A percentile compares a stretch with the other conserved stretches of the same genome.
These are phyloP conservation scores for Arbutus unedo DNA, from an alignment of 148 eudicot species.

Conservation along the genomic window DNA sequence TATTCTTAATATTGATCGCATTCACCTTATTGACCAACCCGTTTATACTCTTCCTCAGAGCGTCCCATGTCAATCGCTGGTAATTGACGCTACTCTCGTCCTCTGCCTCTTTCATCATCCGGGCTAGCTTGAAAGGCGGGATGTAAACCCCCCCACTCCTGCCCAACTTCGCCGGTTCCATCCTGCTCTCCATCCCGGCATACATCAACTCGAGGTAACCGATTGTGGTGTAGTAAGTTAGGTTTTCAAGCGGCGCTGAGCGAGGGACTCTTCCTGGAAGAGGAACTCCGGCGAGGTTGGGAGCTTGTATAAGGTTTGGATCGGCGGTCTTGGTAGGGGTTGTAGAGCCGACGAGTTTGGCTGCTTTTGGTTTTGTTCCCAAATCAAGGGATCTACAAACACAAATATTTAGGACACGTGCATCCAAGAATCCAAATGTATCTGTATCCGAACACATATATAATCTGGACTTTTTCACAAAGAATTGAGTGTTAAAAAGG, in stretches of 20 bases:
- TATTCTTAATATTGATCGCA: slow-evolving; percentile 70
- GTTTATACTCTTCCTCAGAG: slow-evolving; percentile 82
- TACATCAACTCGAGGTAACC: slow-evolving; percentile 73
- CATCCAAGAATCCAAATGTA: too few relatives aligned
- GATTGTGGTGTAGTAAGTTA: slow-evolving; percentile 82
- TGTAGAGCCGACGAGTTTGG: slow-evolving; percentile 54
- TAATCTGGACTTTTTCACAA: too few relatives aligned
- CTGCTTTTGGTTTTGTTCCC: background rate
- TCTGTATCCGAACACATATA: too few relatives aligned
- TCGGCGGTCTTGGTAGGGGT: slow-evolving; percentile 71
- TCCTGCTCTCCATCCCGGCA: slow-evolving; percentile 82
- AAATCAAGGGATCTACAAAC: background rate
- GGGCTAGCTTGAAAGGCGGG: slow-evolving; percentile 77
- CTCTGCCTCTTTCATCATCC: slow-evolving; percentile 76
- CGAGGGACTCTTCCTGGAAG: slow-evolving; percentile 70
- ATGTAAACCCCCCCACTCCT: slow-evolving; percentile 85
- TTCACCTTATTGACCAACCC: slow-evolving; percentile 85
- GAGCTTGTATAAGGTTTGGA: slow-evolving; percentile 62
- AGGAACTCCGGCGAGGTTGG: slow-evolving; percentile 80
- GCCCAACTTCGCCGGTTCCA: slow-evolving; percentile 47
- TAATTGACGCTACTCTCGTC: slow-evolving; percentile 77
- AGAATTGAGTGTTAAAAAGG: too few relatives aligned
- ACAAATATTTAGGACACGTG: too few relatives aligned
- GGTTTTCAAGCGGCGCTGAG: slow-evolving; percentile 80
- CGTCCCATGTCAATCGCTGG: slow-evolving; percentile 91